Conservation (phyloP, 805 yeast species). For the Teunomyces stri region DNA sequence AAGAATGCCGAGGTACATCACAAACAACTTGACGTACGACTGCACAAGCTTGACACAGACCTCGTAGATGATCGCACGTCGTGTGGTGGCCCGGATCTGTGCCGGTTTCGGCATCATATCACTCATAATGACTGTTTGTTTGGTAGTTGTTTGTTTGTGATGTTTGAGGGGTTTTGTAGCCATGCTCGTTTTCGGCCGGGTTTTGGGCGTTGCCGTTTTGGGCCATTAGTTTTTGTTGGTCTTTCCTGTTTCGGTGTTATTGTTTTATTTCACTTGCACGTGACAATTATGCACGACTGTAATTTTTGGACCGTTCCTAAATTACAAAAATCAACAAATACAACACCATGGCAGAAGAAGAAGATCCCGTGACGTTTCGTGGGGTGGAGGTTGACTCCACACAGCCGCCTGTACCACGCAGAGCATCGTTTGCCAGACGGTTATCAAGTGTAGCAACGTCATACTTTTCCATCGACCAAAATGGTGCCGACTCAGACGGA, state of each 20-base stretch:
- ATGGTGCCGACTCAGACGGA: background rate
- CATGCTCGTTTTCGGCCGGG: no score
- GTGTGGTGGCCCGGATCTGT: background rate
- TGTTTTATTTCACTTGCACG: background rate
- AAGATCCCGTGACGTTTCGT: background rate
- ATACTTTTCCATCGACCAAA: background rate
- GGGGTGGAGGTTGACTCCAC: background rate
- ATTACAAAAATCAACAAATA: background rate
- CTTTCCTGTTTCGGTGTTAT: background rate
- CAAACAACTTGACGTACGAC: slow-evolving; percentile 19
- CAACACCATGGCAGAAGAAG: background rate
- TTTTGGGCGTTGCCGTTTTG: background rate
- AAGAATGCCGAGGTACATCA: slow-evolving; percentile 28
- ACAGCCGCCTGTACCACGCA: background rate
- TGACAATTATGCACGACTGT: background rate
- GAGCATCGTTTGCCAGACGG: background rate
- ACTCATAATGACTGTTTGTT: no score
- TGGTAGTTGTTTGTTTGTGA: no score
- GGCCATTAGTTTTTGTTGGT: background rate
- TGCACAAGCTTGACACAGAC: slow-evolving; percentile 10
- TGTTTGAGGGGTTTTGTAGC: no score
- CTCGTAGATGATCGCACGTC: background rate
- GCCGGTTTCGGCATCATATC: background rate
- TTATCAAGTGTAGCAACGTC: background rate
- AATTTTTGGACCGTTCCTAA: background rate